Evolutionary conservation across 805 yeast species (phyloP).

Genomic region (Yarrowia sp.): DNA sequence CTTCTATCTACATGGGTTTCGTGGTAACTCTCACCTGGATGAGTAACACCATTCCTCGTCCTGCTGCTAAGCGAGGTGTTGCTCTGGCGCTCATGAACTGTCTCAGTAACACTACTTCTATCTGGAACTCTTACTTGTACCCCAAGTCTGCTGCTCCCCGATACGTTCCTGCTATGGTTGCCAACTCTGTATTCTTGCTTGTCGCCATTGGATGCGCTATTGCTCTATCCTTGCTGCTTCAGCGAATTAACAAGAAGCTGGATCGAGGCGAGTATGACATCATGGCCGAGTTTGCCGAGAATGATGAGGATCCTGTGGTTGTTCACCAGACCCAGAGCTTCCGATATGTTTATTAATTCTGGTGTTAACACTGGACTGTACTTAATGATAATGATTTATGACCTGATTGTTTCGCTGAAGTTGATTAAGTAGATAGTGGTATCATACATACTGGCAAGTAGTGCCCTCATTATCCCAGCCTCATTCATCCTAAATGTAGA

Average conservation of each 20-base stretch:
- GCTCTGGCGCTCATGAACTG: constrained; percentile 52
- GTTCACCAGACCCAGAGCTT: constrained; percentile 8
- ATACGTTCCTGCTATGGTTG: constrained; percentile 26
- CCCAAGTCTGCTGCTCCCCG: constrained; percentile 27
- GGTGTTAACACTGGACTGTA: not conserved
- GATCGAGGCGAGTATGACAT: constrained; percentile 27
- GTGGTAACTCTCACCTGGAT: constrained; percentile 54
- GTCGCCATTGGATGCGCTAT: constrained; percentile 17
- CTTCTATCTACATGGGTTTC: constrained; percentile 53
- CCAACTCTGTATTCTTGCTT: constrained; percentile 28
- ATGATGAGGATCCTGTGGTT: not conserved
- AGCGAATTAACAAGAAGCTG: constrained; percentile 25
- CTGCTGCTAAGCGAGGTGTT: constrained; percentile 57
- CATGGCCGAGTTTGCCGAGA: constrained; percentile 27
- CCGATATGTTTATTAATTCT: not conserved
- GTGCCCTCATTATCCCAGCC: too few relatives aligned
- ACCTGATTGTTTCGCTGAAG: too few relatives aligned
- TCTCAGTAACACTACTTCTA: constrained; percentile 25
- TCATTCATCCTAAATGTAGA: too few relatives aligned
- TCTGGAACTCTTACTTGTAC: constrained; percentile 29
- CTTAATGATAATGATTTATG: constrained; percentile 4
- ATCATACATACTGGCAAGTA: too few relatives aligned
- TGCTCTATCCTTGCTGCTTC: constrained; percentile 20
- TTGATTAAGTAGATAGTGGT: too few relatives aligned
- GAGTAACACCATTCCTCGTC: constrained; percentile 54